Evolutionary conservation across 2,329 filamentous ascomycete species (phyloP), one percentile per base, ranked within the genome.

Genomic region (Arthrobotrys sphaeroides): DNA sequence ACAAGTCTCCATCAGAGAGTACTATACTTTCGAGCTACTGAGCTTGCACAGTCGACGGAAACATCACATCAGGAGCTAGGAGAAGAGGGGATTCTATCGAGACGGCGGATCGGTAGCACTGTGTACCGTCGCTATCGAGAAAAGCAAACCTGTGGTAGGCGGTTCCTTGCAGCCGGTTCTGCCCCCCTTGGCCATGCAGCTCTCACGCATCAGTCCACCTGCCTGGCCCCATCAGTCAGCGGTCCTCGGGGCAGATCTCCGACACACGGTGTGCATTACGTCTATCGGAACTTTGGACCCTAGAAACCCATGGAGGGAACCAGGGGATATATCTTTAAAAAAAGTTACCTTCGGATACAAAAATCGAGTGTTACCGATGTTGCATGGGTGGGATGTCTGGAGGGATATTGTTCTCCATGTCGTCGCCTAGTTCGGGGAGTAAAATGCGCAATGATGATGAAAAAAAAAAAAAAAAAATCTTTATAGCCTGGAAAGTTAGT

Each of bases 321-420:
- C n/a, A n/a, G n/a, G n/a, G n/a, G n/a, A n/a, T n/a, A 22, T 36
- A 10, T 16, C 16, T 40, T 28, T 57, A 10, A 13, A 53, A 72
- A 72, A 75, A 49, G 64, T 75, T 55, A 64, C 72, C 72, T 75
- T 75, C 72, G 72, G 72, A 57, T 65, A 75, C 64, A 75, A 64
- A 61, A 60, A n/a, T n/a, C 26, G 53, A 51, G 53, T 51, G 61
- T 49, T 55, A 62, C 55, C 45, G 31, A 61, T 55, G 28, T 38
- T 55, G 20, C 65, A 45, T 62, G 57, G 36, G 51, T 59, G 13
- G 10, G 10, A 61, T 12, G 65, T 13, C 28, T 49, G 45, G 22
- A 18, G 33, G 61, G 31, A 10, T 55, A 33, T 33, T 60, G 40
- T 60, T 75, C 64, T 68, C 70, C 55, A 60, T 40, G 3, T 51